These are phyloP conservation scores for Melastoma malabathricum DNA, from an alignment of 345 rosid species.

Conservation along the genomic window DNA sequence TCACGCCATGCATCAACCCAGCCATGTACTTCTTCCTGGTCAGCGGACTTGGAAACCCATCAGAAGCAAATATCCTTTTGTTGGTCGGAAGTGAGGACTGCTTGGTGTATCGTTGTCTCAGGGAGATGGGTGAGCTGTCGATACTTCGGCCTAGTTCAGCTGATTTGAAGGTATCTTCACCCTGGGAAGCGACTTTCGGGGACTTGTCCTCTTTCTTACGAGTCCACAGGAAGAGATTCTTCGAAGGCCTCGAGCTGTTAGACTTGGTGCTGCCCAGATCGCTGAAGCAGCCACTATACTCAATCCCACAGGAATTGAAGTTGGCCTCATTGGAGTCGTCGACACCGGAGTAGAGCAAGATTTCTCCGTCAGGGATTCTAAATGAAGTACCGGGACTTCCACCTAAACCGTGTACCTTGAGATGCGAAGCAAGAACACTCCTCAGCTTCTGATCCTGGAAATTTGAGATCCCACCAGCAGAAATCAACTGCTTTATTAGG, in stretches of 20 bases:
- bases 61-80: constrained; percentile 28
- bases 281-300: constrained; percentile 29
- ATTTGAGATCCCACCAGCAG: constrained; percentile 67
- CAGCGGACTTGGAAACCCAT: constrained; percentile 58
- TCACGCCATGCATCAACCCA: constrained; percentile 65
- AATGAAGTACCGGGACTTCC: constrained; percentile 80
- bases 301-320: constrained; percentile 22
- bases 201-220: constrained; percentile 30
- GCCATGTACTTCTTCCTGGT: constrained; percentile 46
- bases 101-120: constrained; percentile 48
- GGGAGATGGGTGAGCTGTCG: constrained; percentile 38
- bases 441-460: constrained; percentile 22
- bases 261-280: constrained; percentile 25
- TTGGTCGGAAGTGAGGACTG: constrained; percentile 25
- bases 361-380: constrained; percentile 76
- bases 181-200: constrained; percentile 11
- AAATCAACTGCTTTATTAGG: constrained; percentile 58
- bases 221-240: constrained; percentile 54
- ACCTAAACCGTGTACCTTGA: constrained; percentile 44
- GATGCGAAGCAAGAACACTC: constrained; percentile 28
- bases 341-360: constrained; percentile 48
- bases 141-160: constrained; percentile 10
- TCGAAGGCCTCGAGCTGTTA: constrained; percentile 42
- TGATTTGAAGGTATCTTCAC: constrained; percentile 14
- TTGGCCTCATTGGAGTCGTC: constrained; percentile 18